Conservation (phyloP, 495 filamentous ascomycete genomes). For the Usnea hakonensis region DNA sequence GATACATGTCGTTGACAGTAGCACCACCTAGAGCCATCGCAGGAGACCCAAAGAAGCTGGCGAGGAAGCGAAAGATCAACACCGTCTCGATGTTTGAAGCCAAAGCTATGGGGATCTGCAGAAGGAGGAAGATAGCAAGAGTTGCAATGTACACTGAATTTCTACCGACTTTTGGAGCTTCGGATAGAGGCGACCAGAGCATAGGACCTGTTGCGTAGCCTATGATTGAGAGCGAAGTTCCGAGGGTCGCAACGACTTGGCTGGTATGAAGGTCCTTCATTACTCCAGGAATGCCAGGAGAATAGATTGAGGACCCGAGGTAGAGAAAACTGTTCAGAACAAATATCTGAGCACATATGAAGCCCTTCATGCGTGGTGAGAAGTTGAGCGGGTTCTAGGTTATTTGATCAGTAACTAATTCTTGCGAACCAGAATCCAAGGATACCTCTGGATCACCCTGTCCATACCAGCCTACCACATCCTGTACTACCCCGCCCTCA, state of each 20-base stretch:
- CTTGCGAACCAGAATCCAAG: background rate
- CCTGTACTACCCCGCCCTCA: conserved; percentile 23
- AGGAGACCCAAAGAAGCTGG: conserved; percentile 26
- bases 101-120: conserved; percentile 37
- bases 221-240: conserved; percentile 40
- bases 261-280: conserved; percentile 37
- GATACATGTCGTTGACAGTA: conserved; percentile 60
- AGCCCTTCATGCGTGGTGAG: conserved; percentile 31
- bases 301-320: conserved; percentile 38
- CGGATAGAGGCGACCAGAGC: conserved; percentile 43
- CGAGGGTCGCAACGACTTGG: conserved; percentile 37
- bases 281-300: conserved; percentile 29
- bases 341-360: conserved; percentile 37
- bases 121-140: conserved; percentile 39
- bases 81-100: conserved; percentile 35
- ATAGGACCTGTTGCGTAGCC: conserved; percentile 39
- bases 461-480: conserved; percentile 27
- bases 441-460: conserved; percentile 28
- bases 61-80: conserved; percentile 24
- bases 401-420: background rate
- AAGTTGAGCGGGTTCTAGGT: conserved; percentile 34
- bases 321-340: conserved; percentile 37
- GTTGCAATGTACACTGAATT: conserved; percentile 41
- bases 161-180: conserved; percentile 41
- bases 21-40: conserved; percentile 27